Evolutionary conservation across 2,329 filamentous ascomycete genomes (phyloP).

Genomic region (Penicillium sp.): DNA sequence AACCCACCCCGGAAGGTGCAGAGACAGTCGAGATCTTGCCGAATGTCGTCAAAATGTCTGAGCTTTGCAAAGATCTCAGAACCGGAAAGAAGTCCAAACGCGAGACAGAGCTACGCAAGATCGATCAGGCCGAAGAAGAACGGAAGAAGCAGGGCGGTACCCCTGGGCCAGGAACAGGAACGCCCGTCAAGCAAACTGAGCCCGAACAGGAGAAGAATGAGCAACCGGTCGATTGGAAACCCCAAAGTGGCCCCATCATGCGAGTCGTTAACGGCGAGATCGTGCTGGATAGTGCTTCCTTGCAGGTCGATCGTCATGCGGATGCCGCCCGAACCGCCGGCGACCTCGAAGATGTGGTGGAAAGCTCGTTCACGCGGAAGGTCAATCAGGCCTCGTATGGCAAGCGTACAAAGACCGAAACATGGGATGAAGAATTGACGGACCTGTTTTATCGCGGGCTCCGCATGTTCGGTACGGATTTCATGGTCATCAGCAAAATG

Average conservation of each 20-base stretch:
- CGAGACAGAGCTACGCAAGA: slow-evolving; percentile 56
- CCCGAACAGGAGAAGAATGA: slow-evolving; percentile 21
- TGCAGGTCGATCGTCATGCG: slow-evolving; percentile 56
- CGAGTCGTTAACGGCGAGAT: slow-evolving; percentile 58
- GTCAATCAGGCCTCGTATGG: slow-evolving; percentile 48
- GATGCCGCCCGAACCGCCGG: slow-evolving; percentile 50
- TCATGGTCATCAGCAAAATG: slow-evolving; percentile 61
- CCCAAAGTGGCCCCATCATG: slow-evolving; percentile 46
- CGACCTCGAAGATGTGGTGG: slow-evolving; percentile 45
- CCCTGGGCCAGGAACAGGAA: slow-evolving; percentile 16
- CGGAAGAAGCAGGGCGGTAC: slow-evolving; percentile 40
- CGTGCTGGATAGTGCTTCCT: slow-evolving; percentile 51
- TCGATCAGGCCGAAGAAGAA: slow-evolving; percentile 56
- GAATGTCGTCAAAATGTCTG: slow-evolving; percentile 55
- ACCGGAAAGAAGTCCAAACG: slow-evolving; percentile 56
- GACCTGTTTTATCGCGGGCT: slow-evolving; percentile 62
- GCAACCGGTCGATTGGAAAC: slow-evolving; percentile 22
- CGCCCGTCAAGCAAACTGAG: slow-evolving; percentile 28
- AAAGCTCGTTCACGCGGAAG: slow-evolving; percentile 47
- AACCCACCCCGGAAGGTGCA: slow-evolving; percentile 48
- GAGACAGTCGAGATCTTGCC: slow-evolving; percentile 53
- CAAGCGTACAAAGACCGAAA: slow-evolving; percentile 51
- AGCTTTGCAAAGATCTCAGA: slow-evolving; percentile 53
- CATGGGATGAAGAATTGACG: slow-evolving; percentile 58
- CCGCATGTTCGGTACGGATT: slow-evolving; percentile 63